These are phyloP conservation scores for Biancaea sappan DNA, from an alignment of 306 rosid species.

Conservation along the genomic window DNA sequence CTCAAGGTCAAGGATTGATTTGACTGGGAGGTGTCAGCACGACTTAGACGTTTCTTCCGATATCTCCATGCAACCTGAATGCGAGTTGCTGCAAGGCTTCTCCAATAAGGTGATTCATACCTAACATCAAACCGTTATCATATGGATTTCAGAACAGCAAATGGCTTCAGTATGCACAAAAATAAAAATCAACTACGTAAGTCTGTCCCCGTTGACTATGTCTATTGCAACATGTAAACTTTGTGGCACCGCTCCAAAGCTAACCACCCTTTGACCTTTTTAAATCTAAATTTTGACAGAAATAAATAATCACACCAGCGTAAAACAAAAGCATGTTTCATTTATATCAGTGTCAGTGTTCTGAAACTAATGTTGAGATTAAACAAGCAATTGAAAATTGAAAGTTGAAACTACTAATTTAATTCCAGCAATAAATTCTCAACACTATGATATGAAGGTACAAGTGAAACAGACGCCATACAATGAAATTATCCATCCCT, in stretches of 20 bases:
- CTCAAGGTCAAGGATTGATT: background rate
- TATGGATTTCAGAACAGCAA: background rate
- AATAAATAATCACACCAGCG: background rate
- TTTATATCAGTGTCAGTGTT: no score
- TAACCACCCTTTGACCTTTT: no score
- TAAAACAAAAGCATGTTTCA: background rate
- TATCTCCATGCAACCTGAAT: slow-evolving; percentile 86
- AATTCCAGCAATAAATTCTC: no score
- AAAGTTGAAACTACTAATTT: no score
- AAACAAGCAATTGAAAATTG: no score
- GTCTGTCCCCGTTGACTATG: background rate
- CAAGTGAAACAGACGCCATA: background rate
- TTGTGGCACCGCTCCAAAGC: no score
- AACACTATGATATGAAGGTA: background rate
- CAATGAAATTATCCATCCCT: no score
- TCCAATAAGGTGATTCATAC: slow-evolving; percentile 85
- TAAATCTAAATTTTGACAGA: no score
- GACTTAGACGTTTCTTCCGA: slow-evolving; percentile 55
- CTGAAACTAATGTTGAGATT: no score
- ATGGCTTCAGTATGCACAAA: background rate
- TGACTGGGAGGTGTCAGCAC: slow-evolving; percentile 38
- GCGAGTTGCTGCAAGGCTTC: slow-evolving; percentile 60
- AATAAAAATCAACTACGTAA: background rate
- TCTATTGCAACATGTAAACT: background rate
- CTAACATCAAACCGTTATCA: slow-evolving; percentile 34